Evolutionary conservation across 2,329 filamentous ascomycete genomes (phyloP).

Genomic region (Alternaria sp.): DNA sequence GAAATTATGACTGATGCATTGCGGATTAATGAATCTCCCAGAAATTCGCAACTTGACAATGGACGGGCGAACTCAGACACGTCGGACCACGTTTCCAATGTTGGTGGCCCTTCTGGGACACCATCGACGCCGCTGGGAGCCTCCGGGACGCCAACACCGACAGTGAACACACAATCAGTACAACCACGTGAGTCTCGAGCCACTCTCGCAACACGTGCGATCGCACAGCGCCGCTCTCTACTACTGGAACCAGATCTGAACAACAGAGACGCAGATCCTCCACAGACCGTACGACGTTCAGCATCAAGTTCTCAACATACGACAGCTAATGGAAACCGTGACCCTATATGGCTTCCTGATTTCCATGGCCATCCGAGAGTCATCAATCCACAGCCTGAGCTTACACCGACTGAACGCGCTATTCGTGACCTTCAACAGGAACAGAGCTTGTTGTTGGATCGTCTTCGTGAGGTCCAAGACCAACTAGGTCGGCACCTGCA

Average conservation of each 20-base stretch:
- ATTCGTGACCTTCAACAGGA: not conserved
- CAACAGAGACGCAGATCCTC: not conserved
- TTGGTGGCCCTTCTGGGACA: not conserved
- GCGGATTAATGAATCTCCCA: not conserved
- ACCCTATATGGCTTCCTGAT: not conserved
- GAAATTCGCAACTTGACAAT: not conserved
- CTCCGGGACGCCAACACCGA: not conserved
- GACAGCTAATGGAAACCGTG: not conserved
- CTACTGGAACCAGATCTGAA: not conserved
- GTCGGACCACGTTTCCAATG: not conserved
- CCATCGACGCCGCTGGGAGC: not conserved
- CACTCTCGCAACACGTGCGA: conserved; percentile 3
- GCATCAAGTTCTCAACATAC: not conserved
- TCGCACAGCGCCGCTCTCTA: conserved; percentile 5
- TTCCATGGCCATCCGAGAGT: not conserved
- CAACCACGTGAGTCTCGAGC: conserved; percentile 6
- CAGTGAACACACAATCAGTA: not conserved
- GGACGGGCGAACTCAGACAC: not conserved
- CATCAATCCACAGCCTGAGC: not conserved
- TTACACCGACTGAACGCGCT: not conserved
- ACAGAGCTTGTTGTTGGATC: not conserved
- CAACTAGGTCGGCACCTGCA: not conserved
- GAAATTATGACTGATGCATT: not conserved
- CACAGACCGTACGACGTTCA: not conserved
- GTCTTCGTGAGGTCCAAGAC: not conserved